These are phyloP conservation scores for Przewalskia tangutica DNA, from an alignment of 257 asterid species.

Conservation along the genomic window DNA sequence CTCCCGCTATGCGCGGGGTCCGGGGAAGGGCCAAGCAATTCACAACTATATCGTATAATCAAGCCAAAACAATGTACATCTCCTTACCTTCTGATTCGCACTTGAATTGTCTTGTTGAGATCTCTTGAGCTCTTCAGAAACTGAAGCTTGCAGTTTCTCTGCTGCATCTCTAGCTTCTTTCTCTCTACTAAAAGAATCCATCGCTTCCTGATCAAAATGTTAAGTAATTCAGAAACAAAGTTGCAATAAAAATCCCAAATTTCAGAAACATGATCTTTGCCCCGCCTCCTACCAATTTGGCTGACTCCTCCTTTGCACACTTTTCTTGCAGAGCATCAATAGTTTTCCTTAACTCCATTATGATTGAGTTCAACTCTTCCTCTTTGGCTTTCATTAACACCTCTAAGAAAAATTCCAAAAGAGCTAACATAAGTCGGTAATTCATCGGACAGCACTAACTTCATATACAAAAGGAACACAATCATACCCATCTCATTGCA, in stretches of 20 bases:
- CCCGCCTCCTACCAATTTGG: constrained; percentile 45
- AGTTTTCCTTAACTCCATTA: constrained; percentile 63
- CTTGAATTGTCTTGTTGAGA: constrained; percentile 48
- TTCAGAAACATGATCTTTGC: background rate
- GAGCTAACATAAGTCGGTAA: background rate
- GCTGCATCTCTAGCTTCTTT: constrained; percentile 54
- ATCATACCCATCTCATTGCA: constrained; percentile 45
- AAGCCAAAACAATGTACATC: background rate
- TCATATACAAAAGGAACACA: background rate
- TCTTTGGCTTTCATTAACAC: constrained; percentile 63
- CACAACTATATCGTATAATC: background rate
- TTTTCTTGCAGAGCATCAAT: constrained; percentile 59
- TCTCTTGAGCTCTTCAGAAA: constrained; percentile 68
- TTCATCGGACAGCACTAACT: background rate
- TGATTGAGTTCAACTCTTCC: constrained; percentile 65
- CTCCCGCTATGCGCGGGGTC: too few relatives aligned
- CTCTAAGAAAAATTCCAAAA: constrained; percentile 30
- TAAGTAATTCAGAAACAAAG: background rate
- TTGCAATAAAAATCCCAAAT: background rate
- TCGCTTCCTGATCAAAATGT: constrained; percentile 47
- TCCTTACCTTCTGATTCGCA: constrained; percentile 55
- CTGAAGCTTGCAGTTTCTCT: constrained; percentile 64
- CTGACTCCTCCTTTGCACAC: constrained; percentile 57
- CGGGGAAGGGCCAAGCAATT: background rate
- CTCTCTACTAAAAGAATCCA: constrained; percentile 58